Percentiles rank a stretch among this genome's conserved stretches.
phyloP scores from a whole-genome alignment of 768 basidiomycete genomes.

The Pseudohyphozyma bogoriensis region DNA sequence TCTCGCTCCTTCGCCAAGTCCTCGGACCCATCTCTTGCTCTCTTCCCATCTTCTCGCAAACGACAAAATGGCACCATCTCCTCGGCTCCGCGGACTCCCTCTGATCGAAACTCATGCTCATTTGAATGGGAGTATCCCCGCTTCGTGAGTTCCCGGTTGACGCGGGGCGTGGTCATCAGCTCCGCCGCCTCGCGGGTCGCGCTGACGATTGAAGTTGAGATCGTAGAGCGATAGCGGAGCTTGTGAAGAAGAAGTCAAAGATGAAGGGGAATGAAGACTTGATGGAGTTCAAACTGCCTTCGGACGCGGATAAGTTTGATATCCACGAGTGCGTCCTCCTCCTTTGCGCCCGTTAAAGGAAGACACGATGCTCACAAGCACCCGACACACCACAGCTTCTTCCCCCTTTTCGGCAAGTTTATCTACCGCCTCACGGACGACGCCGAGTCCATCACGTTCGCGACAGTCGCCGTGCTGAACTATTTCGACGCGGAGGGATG shows the following conservation, averaged over 20 bases:
- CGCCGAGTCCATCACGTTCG: not conserved
- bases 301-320: not conserved
- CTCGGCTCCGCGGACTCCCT: too few species aligned
- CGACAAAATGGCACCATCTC: too few species aligned
- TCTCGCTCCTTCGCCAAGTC: too few species aligned
- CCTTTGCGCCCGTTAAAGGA: too few species aligned
- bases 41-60: too few species aligned
- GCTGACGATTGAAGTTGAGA: not conserved
- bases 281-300: not conserved
- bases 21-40: too few species aligned
- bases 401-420: not conserved
- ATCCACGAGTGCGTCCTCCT: constrained; percentile 1
- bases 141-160: not conserved
- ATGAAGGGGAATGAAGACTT: not conserved
- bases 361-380: too few species aligned
- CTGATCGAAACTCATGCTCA: not conserved
- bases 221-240: not conserved
- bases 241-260: not conserved
- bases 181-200: not conserved
- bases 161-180: too few species aligned
- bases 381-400: not conserved
- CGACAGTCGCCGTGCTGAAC: not conserved
- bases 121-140: not conserved
- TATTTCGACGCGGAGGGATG: not conserved
- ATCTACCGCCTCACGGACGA: constrained; percentile 1